Base-by-base conservation (phyloP, 768 basidiomycete genomes). In the Lentinula raphanica region DNA sequence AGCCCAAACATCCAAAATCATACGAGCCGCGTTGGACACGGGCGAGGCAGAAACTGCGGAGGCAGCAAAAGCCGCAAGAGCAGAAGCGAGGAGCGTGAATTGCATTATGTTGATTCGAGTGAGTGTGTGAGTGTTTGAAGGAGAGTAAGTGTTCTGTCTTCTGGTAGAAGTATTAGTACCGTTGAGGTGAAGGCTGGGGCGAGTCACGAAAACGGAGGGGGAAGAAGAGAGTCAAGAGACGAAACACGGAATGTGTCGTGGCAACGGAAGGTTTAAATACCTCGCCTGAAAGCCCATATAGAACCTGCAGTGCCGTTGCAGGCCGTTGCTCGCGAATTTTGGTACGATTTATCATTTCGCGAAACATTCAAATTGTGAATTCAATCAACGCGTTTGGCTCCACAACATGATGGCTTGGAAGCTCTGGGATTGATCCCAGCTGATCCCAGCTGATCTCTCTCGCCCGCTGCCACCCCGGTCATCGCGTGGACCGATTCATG, bases 1-100 rank as follows among this genome's bases (percentile, higher is more conserved):
- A 6, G 36, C 12, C 49, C 49, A 58, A 12, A 58, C 58, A 32
- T 57, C 56, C 58, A 58, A 54, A 9, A 57, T 36, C 12, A 38
- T 31, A 3, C 49, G 49, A 19, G 49, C 49, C 28, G 19, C 21
- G 11, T 25, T 35, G n/a, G 38, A 27, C 13, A 56, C 42, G 21
- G 54, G 54, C 7, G 39, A 45, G 32, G 45, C 42, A 44, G 39
- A 44, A 19, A 38, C 21, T 21, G 40, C 25, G 36, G 42, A 44
- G 32, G 25, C 27, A 45, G 54, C 19, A 3, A 29, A 23, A 11
- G 54, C 42, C 21, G 31, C 15, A 29, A 48, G 27, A 29, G 54
- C 19, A 7, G 45, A 36, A 11, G 42, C 29, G 29, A 44, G 23
- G 28, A 45, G 54, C 27, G 54, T 56, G 54, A 56, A 44, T 44